These are phyloP conservation scores for Polyrhizophydium stewartii DNA, from an alignment of 371 early-diverging fungal species.

Conservation along the genomic window DNA sequence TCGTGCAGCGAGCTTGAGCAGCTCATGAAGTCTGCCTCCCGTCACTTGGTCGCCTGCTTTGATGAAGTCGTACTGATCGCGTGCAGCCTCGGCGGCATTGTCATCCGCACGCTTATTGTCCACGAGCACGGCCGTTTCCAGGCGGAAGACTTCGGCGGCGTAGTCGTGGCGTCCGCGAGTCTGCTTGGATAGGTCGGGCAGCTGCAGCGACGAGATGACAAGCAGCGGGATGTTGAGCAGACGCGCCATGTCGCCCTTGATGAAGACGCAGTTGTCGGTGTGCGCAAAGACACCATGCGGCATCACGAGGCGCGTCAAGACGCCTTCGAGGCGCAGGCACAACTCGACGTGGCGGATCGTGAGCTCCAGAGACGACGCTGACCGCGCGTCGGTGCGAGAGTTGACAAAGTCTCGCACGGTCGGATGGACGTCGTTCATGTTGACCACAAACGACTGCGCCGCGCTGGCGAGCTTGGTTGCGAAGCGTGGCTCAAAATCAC, in stretches of 20 bases:
- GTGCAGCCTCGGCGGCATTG: neutral
- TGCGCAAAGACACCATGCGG: slow-evolving; percentile 1
- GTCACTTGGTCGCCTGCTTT: neutral
- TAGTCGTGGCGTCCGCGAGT: neutral
- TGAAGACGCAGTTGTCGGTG: neutral
- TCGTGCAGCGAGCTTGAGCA: neutral
- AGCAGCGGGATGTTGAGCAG: neutral
- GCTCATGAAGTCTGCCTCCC: neutral
- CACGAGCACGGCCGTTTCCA: neutral
- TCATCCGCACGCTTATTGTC: slow-evolving; percentile 1
- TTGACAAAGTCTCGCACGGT: neutral
- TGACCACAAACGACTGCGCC: neutral
- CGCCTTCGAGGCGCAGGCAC: neutral
- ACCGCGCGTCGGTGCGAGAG: neutral
- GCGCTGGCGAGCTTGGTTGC: neutral
- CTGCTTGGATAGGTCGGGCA: neutral
- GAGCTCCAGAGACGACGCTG: neutral
- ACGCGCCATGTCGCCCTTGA: neutral
- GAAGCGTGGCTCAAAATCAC: neutral
- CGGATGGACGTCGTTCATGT: neutral
- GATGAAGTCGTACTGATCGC: neutral
- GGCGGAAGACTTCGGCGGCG: slow-evolving; percentile 2
- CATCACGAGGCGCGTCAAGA: neutral
- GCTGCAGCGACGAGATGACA: slow-evolving; percentile 2
- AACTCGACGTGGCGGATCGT: neutral